Percentiles rank a stretch among this genome's conserved stretches.
These are phyloP conservation scores for Cyberlindnera xylosilytica DNA, from an alignment of 805 yeast species.

Conservation along the genomic window DNA sequence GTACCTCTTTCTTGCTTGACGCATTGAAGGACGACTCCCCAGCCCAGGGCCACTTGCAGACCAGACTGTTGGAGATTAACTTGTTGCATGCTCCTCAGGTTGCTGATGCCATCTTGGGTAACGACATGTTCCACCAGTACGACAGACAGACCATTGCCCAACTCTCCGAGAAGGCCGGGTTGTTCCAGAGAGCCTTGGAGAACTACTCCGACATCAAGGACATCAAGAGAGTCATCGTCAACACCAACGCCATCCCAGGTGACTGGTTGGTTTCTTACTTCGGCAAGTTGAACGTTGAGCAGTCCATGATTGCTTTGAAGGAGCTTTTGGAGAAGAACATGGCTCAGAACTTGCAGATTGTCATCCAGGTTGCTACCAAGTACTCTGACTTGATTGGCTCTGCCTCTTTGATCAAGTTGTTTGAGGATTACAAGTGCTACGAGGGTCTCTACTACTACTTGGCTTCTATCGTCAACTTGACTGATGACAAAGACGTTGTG, in stretches of 20 bases:
- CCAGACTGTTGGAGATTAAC: conserved; percentile 89
- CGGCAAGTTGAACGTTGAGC: conserved; percentile 93
- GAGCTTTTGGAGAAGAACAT: conserved; percentile 79
- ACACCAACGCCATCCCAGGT: conserved; percentile 77
- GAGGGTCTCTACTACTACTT: conserved; percentile 95
- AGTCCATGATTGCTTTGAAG: conserved; percentile 79
- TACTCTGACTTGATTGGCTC: conserved; percentile 93
- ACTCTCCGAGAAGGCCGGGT: conserved; percentile 93
- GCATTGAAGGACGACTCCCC: conserved; percentile 93
- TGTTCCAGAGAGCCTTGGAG: conserved; percentile 93
- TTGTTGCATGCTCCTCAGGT: conserved; percentile 97
- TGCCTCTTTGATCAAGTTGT: conserved; percentile 75
- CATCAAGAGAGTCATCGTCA: conserved; percentile 90
- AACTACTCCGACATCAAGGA: conserved; percentile 93
- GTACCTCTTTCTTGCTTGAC: conserved; percentile 93
- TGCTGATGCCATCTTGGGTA: conserved; percentile 97
- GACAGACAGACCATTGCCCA: conserved; percentile 92
- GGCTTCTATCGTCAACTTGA: conserved; percentile 87
- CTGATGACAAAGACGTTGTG: conserved; percentile 93
- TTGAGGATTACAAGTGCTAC: conserved; percentile 87
- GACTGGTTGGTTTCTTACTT: conserved; percentile 94
- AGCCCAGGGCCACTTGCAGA: conserved; percentile 93
- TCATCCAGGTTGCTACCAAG: conserved; percentile 94
- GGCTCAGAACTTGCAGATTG: conserved; percentile 87
- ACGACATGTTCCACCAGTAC: conserved; percentile 91